phyloP scores from a whole-genome alignment of 345 rosid genomes.

The Corchorus capsularis region DNA sequence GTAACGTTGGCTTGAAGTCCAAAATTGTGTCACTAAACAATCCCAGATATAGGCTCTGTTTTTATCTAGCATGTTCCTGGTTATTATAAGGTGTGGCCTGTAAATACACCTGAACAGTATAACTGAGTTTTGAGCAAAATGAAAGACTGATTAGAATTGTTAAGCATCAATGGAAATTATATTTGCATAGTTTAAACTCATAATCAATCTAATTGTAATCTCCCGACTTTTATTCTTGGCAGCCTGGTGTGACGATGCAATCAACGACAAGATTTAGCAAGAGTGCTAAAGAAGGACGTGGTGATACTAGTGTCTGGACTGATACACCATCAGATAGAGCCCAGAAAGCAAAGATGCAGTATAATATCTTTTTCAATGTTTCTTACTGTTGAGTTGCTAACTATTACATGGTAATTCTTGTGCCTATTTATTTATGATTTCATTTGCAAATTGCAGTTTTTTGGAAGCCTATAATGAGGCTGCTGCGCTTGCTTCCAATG shows the following conservation, averaged over 20 bases:
- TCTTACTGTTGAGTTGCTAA: not conserved
- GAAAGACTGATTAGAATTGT: not conserved
- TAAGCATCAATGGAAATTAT: too few species aligned
- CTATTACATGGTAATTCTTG: not conserved
- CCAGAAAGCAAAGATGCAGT: constrained; percentile 87
- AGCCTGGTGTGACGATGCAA: constrained; percentile 80
- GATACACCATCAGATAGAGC: constrained; percentile 89
- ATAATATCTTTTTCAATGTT: constrained; percentile 5
- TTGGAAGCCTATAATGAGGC: constrained; percentile 87
- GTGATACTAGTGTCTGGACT: constrained; percentile 88
- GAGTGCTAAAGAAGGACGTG: constrained; percentile 73
- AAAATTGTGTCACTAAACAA: not conserved
- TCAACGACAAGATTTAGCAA: constrained; percentile 72
- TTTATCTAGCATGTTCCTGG: not conserved
- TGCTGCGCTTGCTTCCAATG: constrained; percentile 74
- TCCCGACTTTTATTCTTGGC: constrained; percentile 27
- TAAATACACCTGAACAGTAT: not conserved
- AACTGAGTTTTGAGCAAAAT: not conserved
- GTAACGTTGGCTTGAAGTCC: not conserved
- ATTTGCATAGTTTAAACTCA: not conserved
- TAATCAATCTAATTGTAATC: constrained; percentile 5
- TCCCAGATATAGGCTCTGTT: too few species aligned
- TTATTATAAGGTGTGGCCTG: not conserved
- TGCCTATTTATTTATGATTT: constrained; percentile 12
- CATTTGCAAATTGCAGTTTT: constrained; percentile 47